Evolutionary conservation across 805 yeast species (phyloP).

Genomic region (Hanseniaspora meyeri): DNA sequence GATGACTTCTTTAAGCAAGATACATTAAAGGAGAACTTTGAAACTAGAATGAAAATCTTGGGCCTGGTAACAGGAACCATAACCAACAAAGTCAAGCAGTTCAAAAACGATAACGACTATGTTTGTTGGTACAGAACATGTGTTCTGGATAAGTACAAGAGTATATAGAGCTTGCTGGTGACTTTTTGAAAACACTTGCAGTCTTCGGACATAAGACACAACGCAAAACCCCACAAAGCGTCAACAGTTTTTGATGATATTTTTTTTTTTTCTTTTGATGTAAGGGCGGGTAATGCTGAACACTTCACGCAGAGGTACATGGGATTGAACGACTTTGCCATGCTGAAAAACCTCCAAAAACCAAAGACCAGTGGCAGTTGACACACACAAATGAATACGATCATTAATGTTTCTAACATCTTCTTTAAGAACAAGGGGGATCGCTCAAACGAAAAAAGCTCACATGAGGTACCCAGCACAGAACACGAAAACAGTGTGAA

Average conservation of each 20-base stretch:
- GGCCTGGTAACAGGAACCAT: neutral
- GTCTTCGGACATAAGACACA: too few relatives aligned
- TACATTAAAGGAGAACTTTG: neutral
- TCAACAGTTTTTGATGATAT: neutral
- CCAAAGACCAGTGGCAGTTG: too few relatives aligned
- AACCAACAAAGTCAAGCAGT: neutral
- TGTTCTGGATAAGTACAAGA: conserved; percentile 2
- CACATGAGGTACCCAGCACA: neutral
- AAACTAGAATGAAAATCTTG: neutral
- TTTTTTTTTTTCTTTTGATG: too few relatives aligned
- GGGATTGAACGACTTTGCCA: too few relatives aligned
- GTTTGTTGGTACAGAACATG: conserved; percentile 6
- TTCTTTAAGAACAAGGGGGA: neutral
- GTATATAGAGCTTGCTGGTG: neutral
- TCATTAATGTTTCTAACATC: conserved; percentile 11
- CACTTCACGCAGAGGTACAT: too few relatives aligned
- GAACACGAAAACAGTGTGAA: neutral
- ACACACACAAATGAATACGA: conserved; percentile 5
- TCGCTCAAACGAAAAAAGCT: neutral
- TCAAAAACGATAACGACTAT: neutral
- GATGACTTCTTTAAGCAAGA: neutral
- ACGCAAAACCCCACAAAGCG: neutral
- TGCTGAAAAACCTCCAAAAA: too few relatives aligned
- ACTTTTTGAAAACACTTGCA: too few relatives aligned
- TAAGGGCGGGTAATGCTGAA: too few relatives aligned